Base-by-base conservation (phyloP, 257 asterid species). In the Cynanchum wilfordii region DNA sequence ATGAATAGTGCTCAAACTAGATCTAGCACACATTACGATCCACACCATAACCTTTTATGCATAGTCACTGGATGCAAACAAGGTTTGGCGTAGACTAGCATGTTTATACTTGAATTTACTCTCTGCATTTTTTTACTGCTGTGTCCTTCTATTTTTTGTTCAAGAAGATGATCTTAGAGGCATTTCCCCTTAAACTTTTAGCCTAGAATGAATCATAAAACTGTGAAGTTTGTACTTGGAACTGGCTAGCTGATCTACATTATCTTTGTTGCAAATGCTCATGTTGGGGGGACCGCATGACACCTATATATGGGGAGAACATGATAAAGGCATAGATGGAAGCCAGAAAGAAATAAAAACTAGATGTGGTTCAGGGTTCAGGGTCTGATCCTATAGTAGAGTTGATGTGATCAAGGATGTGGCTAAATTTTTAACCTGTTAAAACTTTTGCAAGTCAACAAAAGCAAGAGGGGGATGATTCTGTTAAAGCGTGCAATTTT, bases 11-110 rank as follows among this genome's bases (percentile, higher is more conserved):
- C 85, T 80, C 80, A 80, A 73, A 81, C 83, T 80, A 91, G 97
- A 87, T 94, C 97, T 24, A 94, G 97, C 82, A 86, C 97, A 71
- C 98, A 92, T 87, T 90, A 92, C 58, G 96, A 90, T 84, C 97
- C 93, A 7, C 92, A 95, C 87, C 97, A 95, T 81, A 92, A 92
- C 82, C 93, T 92, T 67, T 70, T 89, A 73, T 95, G 99, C 86
- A 54, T 87, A 71, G 76, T 92, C 69, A 78, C 96, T 56, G 98
- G 97, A 71, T 73, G 83, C 79, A 92, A 92, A 82, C 87, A 87
- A 89, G 97, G 96, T 89, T 66, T 71, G 72, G 52, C n/a, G 40
- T 77, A 66, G 40, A 63, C 63, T 68, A 52, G 15, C 50, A 36
- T 54, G 64, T n/a, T 29, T 36, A 64, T 36, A 2, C 69, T 64